These are phyloP conservation scores for Allomyces arbusculus DNA, from an alignment of 192 early-diverging fungal species.

Conservation along the genomic window DNA sequence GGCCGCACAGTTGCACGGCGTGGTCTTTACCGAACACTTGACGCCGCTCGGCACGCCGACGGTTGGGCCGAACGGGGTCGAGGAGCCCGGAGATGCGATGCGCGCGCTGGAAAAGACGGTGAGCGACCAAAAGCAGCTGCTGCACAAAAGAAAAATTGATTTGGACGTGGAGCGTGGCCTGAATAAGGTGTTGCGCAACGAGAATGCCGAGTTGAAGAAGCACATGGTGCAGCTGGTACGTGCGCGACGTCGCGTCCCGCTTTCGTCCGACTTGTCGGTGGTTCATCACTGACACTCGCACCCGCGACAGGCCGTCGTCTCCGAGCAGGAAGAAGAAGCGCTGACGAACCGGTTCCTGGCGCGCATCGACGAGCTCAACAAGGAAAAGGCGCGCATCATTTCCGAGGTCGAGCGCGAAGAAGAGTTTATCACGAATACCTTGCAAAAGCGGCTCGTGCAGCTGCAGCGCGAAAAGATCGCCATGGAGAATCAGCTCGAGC, in stretches of 20 bases:
- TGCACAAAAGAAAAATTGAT: background rate
- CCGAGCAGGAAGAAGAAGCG: constrained; percentile 50
- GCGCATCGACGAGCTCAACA: constrained; percentile 48
- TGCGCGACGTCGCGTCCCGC: no score
- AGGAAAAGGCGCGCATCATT: constrained; percentile 56
- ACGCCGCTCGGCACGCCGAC: background rate
- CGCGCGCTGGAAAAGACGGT: background rate
- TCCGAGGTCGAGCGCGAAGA: constrained; percentile 62
- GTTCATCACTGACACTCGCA: no score
- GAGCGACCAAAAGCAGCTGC: background rate
- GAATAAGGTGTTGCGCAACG: background rate
- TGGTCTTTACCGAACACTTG: background rate
- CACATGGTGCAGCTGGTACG: background rate
- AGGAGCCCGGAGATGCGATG: background rate
- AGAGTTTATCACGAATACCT: constrained; percentile 55
- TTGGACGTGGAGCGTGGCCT: background rate
- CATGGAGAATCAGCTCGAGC: constrained; percentile 72
- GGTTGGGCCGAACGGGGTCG: background rate
- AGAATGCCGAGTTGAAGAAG: background rate
- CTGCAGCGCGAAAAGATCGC: constrained; percentile 77
- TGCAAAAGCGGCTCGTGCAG: constrained; percentile 51
- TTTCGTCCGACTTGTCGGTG: no score
- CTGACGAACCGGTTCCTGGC: constrained; percentile 58
- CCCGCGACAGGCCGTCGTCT: constrained; percentile 19
- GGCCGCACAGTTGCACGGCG: background rate